Percentiles rank a stretch among this genome's conserved stretches.
phyloP scores from a whole-genome alignment of 768 basidiomycete genomes.

The Russula virescens region DNA sequence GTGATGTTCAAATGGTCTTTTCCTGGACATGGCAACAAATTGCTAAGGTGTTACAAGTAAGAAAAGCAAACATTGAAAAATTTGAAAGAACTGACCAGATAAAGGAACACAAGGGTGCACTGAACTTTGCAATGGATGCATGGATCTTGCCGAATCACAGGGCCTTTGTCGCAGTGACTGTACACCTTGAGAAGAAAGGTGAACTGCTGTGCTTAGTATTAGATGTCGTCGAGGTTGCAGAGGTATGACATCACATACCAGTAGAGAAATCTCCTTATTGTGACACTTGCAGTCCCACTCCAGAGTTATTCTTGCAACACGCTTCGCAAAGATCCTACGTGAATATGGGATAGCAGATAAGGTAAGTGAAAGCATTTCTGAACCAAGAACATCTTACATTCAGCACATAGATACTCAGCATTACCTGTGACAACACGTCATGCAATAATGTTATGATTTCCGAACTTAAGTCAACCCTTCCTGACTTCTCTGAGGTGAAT shows the following conservation, averaged over 20 bases:
- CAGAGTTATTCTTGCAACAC: not conserved
- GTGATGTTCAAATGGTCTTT: constrained; percentile 33
- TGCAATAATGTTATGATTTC: too few species aligned
- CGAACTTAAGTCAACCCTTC: too few species aligned
- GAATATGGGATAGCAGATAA: not conserved
- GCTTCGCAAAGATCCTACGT: not conserved
- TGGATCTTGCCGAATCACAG: not conserved
- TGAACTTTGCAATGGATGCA: not conserved
- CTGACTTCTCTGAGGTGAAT: too few species aligned
- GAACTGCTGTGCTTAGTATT: not conserved
- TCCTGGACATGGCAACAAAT: constrained; percentile 23
- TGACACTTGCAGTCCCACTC: too few species aligned
- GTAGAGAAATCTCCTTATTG: too few species aligned
- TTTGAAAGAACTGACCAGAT: not conserved
- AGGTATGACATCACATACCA: too few species aligned
- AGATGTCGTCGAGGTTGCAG: not conserved
- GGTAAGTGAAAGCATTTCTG: too few species aligned
- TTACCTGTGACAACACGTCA: too few species aligned
- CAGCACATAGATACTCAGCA: too few species aligned
- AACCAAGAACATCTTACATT: too few species aligned
- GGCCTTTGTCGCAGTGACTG: not conserved
- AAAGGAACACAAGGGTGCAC: not conserved
- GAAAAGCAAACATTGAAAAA: not conserved
- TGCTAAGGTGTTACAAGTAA: constrained; percentile 27
- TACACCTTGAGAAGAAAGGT: not conserved